Evolutionary conservation across 768 basidiomycete genomes (phyloP), one percentile per base, ranked within the genome.

Genomic region (Boletus sp.): DNA sequence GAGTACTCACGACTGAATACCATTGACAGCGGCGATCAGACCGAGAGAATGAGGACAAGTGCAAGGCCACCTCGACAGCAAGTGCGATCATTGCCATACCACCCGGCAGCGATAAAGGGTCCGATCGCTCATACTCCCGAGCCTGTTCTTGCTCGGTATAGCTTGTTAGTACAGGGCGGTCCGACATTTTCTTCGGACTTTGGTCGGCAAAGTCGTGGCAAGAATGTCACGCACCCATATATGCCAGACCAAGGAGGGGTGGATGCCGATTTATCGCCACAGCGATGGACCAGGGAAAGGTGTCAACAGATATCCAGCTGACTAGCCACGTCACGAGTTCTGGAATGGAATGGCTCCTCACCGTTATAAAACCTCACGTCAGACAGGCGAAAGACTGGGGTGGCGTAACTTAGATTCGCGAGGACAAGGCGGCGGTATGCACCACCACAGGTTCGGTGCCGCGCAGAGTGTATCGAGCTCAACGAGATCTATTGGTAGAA

Each of bases 391-490:
- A 93, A 74, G 50, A 93, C 80, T 0, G 88, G 79, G 50, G 92
- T 69, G 1, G 87, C 79, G 63, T 88, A 90, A 0, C 88, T 86
- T 2, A 94, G 76, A 53, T 83, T 82, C 14, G 83, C 83, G 9
- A 93, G 75, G 0, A 90, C 90, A 0, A 84, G 87, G 27, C 90
- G 83, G 37, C 78, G 79, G 70, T 93, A 93, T 14, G 90, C 88
- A 15, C 89, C 90, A 49, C 92, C 81, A 64, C 91, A 92, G 0
- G 91, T 93, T 39, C 91, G 78, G 59, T 89, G 84, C 29, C 90
- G 78, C 1, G 91, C 91, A 79, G 17, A 93, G 70, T 65, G 93
- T 90, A 23, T 83, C 83, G 49, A 86, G 79, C 64, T 86, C 83
- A 48, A 75, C 77, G 32, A 83, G 55, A 59, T 86, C 84, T 17